Evolutionary conservation across 768 basidiomycete genomes (phyloP).

Genomic region (Boletellus ananas): DNA sequence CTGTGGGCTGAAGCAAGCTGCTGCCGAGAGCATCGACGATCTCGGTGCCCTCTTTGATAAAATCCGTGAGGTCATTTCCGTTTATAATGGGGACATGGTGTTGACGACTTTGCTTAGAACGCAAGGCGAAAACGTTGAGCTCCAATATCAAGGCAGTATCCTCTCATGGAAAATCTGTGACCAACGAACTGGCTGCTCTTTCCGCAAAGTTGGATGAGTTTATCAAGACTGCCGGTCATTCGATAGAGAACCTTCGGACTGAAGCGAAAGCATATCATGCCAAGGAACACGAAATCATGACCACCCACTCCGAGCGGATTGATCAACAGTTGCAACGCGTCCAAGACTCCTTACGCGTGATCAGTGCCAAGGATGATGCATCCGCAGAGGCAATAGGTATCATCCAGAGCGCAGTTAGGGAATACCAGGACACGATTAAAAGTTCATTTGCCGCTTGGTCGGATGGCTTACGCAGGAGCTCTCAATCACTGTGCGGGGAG

Average conservation of each 20-base stretch:
- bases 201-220: slow-evolving; percentile 60
- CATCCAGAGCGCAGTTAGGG: slow-evolving; percentile 48
- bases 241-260: slow-evolving; percentile 47
- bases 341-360: slow-evolving; percentile 46
- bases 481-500: slow-evolving; percentile 45
- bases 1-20: slow-evolving; percentile 56
- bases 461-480: slow-evolving; percentile 45
- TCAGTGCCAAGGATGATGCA: slow-evolving; percentile 52
- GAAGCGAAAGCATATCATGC: slow-evolving; percentile 56
- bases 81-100: neutral
- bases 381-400: slow-evolving; percentile 50
- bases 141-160: slow-evolving; percentile 65
- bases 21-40: slow-evolving; percentile 67
- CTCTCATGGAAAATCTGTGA: slow-evolving; percentile 57
- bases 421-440: slow-evolving; percentile 52
- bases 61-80: slow-evolving; percentile 53
- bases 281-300: slow-evolving; percentile 53
- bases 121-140: slow-evolving; percentile 60
- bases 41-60: slow-evolving; percentile 73
- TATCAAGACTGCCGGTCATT: slow-evolving; percentile 51
- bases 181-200: slow-evolving; percentile 50
- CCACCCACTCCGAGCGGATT: slow-evolving; percentile 49
- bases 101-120: slow-evolving; percentile 46
- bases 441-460: slow-evolving; percentile 54
- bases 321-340: slow-evolving; percentile 56